A percentile compares a stretch with the other conserved stretches of the same genome.
phyloP scores from a whole-genome alignment of 129 eudicot species.

The Tagetes erecta region DNA sequence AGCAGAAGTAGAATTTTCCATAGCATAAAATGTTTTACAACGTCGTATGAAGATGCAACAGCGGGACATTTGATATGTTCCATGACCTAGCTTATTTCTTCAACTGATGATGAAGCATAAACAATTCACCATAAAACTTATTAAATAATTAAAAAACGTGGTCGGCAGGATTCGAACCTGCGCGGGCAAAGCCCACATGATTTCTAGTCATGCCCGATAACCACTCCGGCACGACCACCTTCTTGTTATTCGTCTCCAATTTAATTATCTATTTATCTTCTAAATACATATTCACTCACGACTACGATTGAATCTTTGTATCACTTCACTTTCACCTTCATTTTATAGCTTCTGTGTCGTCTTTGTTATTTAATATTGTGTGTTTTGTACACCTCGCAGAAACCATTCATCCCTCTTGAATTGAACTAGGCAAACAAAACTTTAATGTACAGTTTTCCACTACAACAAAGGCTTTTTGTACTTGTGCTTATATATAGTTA shows the following conservation, averaged over 20 bases:
- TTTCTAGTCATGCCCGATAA: conserved; percentile 99
- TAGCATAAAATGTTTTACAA: not conserved
- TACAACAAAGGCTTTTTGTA: conserved; percentile 82
- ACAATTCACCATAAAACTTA: not conserved
- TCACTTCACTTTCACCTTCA: no score
- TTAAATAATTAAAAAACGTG: conserved; percentile 34
- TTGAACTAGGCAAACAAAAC: conserved; percentile 1
- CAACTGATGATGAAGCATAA: not conserved
- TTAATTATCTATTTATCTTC: no score
- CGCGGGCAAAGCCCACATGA: conserved; percentile 99
- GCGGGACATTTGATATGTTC: not conserved
- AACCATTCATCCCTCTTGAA: not conserved
- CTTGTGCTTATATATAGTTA: conserved; percentile 71
- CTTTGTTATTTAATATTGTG: not conserved
- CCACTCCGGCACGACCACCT: conserved; percentile 99
- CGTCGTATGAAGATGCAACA: not conserved
- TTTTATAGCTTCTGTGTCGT: no score
- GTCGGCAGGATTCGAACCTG: conserved; percentile 99
- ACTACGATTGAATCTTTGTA: no score
- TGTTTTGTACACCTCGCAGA: conserved; percentile 30
- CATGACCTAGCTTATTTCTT: not conserved
- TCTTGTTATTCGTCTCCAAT: no score
- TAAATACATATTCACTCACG: no score
- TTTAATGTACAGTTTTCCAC: conserved; percentile 79
- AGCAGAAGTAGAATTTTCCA: not conserved